Evolutionary conservation across 345 rosid species (phyloP).

Genomic region (Luvunga scandens): DNA sequence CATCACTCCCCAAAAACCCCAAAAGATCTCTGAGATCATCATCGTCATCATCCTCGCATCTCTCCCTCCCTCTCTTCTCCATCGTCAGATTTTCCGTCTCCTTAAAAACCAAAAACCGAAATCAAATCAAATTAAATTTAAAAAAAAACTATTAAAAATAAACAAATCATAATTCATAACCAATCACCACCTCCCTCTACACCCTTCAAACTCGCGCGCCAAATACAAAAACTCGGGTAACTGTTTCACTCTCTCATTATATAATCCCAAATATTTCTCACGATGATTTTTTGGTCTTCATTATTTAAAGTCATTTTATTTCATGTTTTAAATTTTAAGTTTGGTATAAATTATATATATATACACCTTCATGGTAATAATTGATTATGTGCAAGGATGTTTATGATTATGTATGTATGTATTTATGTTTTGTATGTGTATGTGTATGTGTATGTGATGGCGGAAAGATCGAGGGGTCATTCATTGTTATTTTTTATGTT

Average conservation of each 20-base stretch:
- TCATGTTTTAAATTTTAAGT: not conserved
- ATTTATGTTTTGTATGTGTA: not conserved
- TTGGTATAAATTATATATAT: not conserved
- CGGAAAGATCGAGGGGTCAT: slow-evolving; percentile 1
- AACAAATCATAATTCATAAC: not conserved
- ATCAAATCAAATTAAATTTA: not conserved
- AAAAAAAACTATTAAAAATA: not conserved
- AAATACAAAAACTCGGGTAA: not conserved
- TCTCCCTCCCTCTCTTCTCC: slow-evolving; percentile 29
- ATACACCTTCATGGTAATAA: too few species aligned
- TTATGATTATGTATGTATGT: not conserved
- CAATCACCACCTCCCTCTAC: slow-evolving; percentile 9
- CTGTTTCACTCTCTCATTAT: not conserved
- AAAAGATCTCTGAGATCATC: not conserved
- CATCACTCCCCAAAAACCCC: not conserved
- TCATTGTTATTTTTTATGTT: not conserved
- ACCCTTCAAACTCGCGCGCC: slow-evolving; percentile 28
- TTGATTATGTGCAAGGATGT: not conserved
- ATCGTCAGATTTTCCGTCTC: slow-evolving; percentile 42
- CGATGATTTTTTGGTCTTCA: not conserved
- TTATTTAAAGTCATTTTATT: not conserved
- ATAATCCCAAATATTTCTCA: not conserved
- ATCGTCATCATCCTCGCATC: not conserved
- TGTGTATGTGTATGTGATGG: not conserved
- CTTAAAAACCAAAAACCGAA: not conserved